Conservation (phyloP, 441 rosid species). For the Geranium incanum region DNA sequence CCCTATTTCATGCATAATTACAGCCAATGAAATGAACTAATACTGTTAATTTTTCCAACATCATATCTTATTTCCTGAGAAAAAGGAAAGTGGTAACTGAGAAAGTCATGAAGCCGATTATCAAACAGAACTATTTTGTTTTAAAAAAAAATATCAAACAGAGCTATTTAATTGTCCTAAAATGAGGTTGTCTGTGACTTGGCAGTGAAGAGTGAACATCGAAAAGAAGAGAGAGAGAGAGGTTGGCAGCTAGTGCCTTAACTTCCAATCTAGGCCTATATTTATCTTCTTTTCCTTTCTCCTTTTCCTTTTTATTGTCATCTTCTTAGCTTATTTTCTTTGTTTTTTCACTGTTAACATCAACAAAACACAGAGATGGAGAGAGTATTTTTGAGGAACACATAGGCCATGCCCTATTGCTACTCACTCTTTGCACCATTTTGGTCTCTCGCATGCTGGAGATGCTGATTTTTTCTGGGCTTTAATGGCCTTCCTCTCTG, state of each 20-base stretch:
- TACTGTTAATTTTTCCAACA: too few species aligned
- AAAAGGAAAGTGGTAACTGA: neutral
- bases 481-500: constrained; percentile 16
- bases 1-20: too few species aligned
- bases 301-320: neutral
- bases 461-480: neutral
- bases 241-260: neutral
- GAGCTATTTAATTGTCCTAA: neutral
- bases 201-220: neutral
- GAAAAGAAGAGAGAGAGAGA: neutral
- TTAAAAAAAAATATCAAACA: too few species aligned
- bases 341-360: neutral
- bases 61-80: neutral
- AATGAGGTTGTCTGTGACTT: neutral
- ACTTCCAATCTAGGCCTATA: neutral
- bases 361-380: neutral
- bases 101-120: neutral
- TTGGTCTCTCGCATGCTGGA: neutral
- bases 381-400: neutral
- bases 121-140: neutral
- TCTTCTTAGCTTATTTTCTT: neutral
- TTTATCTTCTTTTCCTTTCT: neutral
- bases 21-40: too few species aligned
- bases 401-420: neutral
- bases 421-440: neutral